A percentile compares a stretch with the other conserved stretches of the same genome.
These are phyloP conservation scores for Desmodesmus armatus DNA, from an alignment of 139 green algal genomes.

Conservation along the genomic window DNA sequence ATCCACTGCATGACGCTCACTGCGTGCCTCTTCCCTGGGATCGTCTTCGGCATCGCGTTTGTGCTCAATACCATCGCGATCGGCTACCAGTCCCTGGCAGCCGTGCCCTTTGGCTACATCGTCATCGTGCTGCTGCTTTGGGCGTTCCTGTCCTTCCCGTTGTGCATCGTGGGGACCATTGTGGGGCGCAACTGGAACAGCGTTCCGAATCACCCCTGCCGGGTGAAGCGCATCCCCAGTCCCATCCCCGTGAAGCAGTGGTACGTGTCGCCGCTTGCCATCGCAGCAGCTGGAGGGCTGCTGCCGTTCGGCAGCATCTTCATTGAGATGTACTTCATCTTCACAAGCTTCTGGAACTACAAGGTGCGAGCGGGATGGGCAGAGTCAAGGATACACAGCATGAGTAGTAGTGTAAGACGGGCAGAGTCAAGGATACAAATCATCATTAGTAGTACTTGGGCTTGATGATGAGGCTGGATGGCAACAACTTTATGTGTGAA, in stretches of 20 bases:
- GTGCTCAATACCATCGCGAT: conserved; percentile 97
- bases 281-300: conserved; percentile 86
- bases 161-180: conserved; percentile 91
- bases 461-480: too few species aligned
- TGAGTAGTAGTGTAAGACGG: too few species aligned
- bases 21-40: conserved; percentile 73
- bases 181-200: conserved; percentile 71
- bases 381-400: too few species aligned
- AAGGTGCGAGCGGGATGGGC: conserved; percentile 83
- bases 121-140: conserved; percentile 92
- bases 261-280: conserved; percentile 86
- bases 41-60: conserved; percentile 89
- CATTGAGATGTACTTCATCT: conserved; percentile 99
- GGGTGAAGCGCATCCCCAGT: conserved; percentile 95
- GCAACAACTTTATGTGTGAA: too few species aligned
- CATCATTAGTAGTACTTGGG: too few species aligned
- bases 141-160: conserved; percentile 94
- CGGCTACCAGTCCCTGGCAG: conserved; percentile 90
- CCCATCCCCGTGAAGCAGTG: conserved; percentile 92
- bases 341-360: conserved; percentile 96
- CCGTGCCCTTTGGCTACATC: conserved; percentile 95
- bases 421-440: too few species aligned
- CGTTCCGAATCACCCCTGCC: conserved; percentile 76
- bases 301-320: conserved; percentile 99
- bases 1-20: conserved; percentile 94